Evolutionary conservation across 805 yeast genomes (phyloP).

Genomic region (Wickerhamomyces mucosus): DNA sequence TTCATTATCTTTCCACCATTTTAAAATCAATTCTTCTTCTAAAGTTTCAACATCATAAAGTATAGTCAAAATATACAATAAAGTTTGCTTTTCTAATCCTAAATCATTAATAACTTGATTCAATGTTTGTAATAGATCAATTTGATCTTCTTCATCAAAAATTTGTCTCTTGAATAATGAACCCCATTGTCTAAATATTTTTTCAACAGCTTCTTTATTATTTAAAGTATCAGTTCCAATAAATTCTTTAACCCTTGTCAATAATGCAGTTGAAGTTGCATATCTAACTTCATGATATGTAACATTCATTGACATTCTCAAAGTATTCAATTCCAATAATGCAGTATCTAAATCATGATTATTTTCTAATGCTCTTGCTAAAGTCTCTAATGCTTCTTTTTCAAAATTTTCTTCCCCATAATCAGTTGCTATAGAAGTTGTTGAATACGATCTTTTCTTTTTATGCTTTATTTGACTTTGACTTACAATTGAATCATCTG

Average conservation of each 20-base stretch:
- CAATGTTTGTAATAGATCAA: slow-evolving; percentile 46
- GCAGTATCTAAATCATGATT: slow-evolving; percentile 94
- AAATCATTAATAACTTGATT: slow-evolving; percentile 26
- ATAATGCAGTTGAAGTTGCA: slow-evolving; percentile 69
- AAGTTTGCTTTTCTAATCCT: slow-evolving; percentile 25
- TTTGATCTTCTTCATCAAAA: slow-evolving; percentile 68
- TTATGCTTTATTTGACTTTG: slow-evolving; percentile 27
- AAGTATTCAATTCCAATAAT: slow-evolving; percentile 79
- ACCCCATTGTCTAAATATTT: slow-evolving; percentile 77
- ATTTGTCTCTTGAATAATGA: slow-evolving; percentile 76
- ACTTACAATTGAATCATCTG: slow-evolving; percentile 53
- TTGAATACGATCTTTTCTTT: slow-evolving; percentile 34
- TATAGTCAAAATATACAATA: slow-evolving; percentile 41
- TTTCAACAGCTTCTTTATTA: slow-evolving; percentile 64
- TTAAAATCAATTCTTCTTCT: slow-evolving; percentile 69
- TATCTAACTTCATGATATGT: slow-evolving; percentile 85
- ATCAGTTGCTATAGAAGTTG: slow-evolving; percentile 36
- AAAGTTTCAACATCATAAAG: slow-evolving; percentile 76
- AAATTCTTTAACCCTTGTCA: slow-evolving; percentile 61
- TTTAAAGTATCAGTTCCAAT: slow-evolving; percentile 69
- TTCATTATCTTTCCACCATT: slow-evolving; percentile 67
- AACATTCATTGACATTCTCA: slow-evolving; percentile 96
- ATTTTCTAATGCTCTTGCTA: slow-evolving; percentile 83
- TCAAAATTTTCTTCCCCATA: slow-evolving; percentile 68
- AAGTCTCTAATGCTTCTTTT: slow-evolving; percentile 88